These are phyloP conservation scores for Drechslerella coelobrocha DNA, from an alignment of 2,329 filamentous ascomycete species.

Conservation along the genomic window DNA sequence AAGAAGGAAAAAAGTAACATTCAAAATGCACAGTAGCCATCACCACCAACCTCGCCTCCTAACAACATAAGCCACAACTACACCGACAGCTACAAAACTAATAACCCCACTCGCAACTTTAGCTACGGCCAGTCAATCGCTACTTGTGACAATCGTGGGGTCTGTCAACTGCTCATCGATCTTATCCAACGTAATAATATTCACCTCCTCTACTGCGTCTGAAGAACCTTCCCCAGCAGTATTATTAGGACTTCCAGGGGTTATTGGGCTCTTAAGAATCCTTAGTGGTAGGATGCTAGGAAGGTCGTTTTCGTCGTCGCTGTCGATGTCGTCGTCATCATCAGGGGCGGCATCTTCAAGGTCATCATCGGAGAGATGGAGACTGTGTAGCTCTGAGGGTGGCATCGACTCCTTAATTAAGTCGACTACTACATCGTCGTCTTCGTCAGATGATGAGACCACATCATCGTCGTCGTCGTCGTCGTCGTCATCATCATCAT, in stretches of 20 bases:
- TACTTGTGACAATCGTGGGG: constrained; percentile 33
- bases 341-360: constrained; percentile 39
- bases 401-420: constrained; percentile 47
- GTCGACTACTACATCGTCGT: constrained; percentile 49
- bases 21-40: background rate
- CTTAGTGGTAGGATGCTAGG: constrained; percentile 42
- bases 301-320: constrained; percentile 43
- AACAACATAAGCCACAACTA: constrained; percentile 40
- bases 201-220: constrained; percentile 41
- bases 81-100: constrained; percentile 20
- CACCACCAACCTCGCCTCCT: constrained; percentile 33
- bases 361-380: constrained; percentile 48
- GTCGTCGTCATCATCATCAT: constrained; percentile 32
- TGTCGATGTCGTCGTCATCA: constrained; percentile 39
- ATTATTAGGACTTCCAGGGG: constrained; percentile 11
- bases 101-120: constrained; percentile 13
- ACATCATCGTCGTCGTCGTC: constrained; percentile 37
- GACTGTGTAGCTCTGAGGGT: constrained; percentile 40
- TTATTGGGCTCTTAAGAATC: constrained; percentile 33
- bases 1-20: background rate
- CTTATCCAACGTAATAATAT: constrained; percentile 48
- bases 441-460: constrained; percentile 38
- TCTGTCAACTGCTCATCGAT: constrained; percentile 47
- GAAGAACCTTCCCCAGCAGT: constrained; percentile 1
- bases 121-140: constrained; percentile 49